Evolutionary conservation across 768 basidiomycete species (phyloP), one percentile per base, ranked within the genome.

Genomic region (Boletellus sp.): DNA sequence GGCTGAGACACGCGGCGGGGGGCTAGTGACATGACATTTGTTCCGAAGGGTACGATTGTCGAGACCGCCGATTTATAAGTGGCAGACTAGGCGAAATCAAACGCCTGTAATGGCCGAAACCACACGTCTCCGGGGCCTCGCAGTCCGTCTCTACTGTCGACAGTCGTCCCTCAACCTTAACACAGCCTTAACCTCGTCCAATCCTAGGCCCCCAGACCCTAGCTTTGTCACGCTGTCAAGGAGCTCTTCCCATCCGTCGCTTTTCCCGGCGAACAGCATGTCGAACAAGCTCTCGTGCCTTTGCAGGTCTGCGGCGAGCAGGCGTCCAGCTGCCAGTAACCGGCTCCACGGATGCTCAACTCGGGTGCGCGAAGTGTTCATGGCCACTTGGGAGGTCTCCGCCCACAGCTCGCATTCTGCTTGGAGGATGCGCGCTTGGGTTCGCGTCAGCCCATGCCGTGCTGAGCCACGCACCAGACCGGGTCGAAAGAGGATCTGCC

Each of bases 331-430:
- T 48, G 86, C 83, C 16, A 87, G 63, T 33, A 94, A 72, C 48
- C 76, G 76, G 43, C 78, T 71, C 93, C 94, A 95, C 3, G 91
- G 89, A 0, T 77, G 78, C 61, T 87, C 85, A 1, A 85, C 77
- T 16, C 82, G 77, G 45, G 67, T 71, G 57, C 65, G 75, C 17
- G 67, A 66, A n/a, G 56, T 58, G n/a, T 53, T 63, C 34, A 92
- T 68, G 2, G 82, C 85, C 19, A 72, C 68, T 23, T 80, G 78
- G 51, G 84, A 89, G 7, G 88, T 86, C 68, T 90, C 87, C 6
- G 85, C 76, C 93, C 94, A 93, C 42, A 91, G 75, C 61, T 84
- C 78, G 72, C 81, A 83, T 66, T 98, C 94, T 1, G 78, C 78
- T 19, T 73, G 73, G 19, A 95, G 75, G 19, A 72, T 70, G 51